Base-by-base conservation (phyloP, 371 early-diverging fungal species). In the Rhizopus delemar region DNA sequence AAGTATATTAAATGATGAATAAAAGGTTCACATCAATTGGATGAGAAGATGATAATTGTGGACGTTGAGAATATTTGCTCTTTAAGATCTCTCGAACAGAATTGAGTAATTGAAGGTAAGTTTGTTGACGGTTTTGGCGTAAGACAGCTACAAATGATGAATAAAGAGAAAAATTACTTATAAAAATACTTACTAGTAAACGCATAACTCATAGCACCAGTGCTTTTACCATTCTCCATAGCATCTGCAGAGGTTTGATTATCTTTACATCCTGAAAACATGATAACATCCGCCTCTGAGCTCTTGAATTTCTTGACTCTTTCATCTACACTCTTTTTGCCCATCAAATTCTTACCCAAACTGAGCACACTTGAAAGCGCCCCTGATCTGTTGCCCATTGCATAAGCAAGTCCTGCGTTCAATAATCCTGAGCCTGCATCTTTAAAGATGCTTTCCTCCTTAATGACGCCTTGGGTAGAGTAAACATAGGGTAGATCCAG, bases 261-360 rank as follows among this genome's bases (percentile, higher is more conserved):
- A 65, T 96, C 96, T 67, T 90, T 91, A 73, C 94, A 95, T 68
- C 70, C 95, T 51, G 86, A 84, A 59, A 94, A 91, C 89, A 89
- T 88, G 56, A 91, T 84, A 5, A 91, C 89, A 68, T 91, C 91
- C 34, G 90, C 90, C 39, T 68, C 52, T 11, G 77, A 83, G 48
- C 81, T 80, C 69, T 85, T 86, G 38, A 71, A 64, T 33, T 64
- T 57, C 35, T 74, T 75, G 34, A 78, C 69, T 35, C 69, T 69
- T 41, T 71, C 72, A 28, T 62, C 45, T 2, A 75, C 71, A 29
- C 70, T 62, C 22, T 71, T 74, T 9, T 73, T 54, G n/a, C 59
- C 68, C 56, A 70, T 56, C 15, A 84, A 50, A 39, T 70, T 72
- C 36, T 71, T 72, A 16, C 80, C 82, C 39, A 82, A 38, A 8